These are phyloP conservation scores for Discostella pseudostelligera DNA, from an alignment of 108 stramenopile species.

Conservation along the genomic window DNA sequence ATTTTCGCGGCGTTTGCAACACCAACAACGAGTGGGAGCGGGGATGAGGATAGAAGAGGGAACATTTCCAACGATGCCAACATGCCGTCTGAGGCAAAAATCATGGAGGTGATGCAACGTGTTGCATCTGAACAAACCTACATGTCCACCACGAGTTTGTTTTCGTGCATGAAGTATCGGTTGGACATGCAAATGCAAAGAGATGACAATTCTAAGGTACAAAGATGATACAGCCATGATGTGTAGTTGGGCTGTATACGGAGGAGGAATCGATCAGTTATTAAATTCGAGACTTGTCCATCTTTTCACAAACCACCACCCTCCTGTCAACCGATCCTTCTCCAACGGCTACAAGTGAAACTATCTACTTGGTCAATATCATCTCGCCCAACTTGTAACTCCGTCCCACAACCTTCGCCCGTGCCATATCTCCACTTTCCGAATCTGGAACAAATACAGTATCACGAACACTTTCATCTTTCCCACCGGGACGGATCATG, in stretches of 20 bases:
- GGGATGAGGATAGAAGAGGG: neutral
- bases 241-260: too few relatives aligned
- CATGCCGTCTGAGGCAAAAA: neutral
- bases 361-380: constrained; percentile 47
- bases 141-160: neutral
- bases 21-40: neutral
- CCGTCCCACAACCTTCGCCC: constrained; percentile 45
- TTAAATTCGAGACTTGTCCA: too few relatives aligned
- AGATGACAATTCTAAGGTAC: neutral
- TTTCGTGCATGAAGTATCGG: constrained; percentile 14
- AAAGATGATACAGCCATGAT: too few relatives aligned
- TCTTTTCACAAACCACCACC: too few relatives aligned
- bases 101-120: neutral
- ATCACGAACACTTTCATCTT: constrained; percentile 51
- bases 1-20: neutral
- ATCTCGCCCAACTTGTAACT: constrained; percentile 46
- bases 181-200: constrained; percentile 6
- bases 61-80: too few relatives aligned
- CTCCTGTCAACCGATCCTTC: too few relatives aligned
- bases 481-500: constrained; percentile 62
- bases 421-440: constrained; percentile 59
- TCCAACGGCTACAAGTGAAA: too few relatives aligned
- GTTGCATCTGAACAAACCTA: neutral
- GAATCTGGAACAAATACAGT: constrained; percentile 59
- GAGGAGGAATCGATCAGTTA: too few relatives aligned